These are phyloP conservation scores for Penicillium concentricum DNA, from an alignment of 2,329 filamentous ascomycete genomes.

Conservation along the genomic window DNA sequence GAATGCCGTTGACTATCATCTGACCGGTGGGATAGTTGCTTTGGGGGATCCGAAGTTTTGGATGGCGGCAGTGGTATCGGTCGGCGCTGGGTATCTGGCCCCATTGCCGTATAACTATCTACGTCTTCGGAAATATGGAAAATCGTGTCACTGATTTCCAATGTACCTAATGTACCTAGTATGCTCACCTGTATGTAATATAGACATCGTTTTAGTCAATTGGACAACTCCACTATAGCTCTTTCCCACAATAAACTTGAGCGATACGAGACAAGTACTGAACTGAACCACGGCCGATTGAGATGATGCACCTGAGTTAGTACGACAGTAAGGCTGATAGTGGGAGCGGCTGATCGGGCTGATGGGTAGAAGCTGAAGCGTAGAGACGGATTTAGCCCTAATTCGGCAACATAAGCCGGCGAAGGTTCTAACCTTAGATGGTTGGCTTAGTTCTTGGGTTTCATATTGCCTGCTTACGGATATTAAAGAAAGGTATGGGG, in stretches of 20 bases:
- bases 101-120: constrained; percentile 57
- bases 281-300: neutral
- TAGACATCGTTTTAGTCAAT: neutral
- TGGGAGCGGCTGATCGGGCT: neutral
- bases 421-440: neutral
- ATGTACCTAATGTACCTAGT: neutral
- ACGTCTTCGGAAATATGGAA: constrained; percentile 51
- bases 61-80: constrained; percentile 45
- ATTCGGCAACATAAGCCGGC: neutral
- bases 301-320: neutral
- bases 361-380: neutral
- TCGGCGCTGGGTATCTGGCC: constrained; percentile 38
- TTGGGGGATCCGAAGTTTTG: constrained; percentile 53
- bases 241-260: too few species aligned
- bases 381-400: constrained; percentile 1
- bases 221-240: neutral
- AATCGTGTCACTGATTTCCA: constrained; percentile 24
- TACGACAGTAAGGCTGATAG: neutral
- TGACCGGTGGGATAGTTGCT: constrained; percentile 53
- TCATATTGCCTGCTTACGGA: neutral
- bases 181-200: neutral
- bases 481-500: neutral
- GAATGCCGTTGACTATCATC: constrained; percentile 56
- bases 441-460: neutral
- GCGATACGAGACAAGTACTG: neutral